A percentile compares a stretch with the other conserved stretches of the same genome.
Conservation (phyloP, 1,139 yeast species). For the Pichia sp. region DNA sequence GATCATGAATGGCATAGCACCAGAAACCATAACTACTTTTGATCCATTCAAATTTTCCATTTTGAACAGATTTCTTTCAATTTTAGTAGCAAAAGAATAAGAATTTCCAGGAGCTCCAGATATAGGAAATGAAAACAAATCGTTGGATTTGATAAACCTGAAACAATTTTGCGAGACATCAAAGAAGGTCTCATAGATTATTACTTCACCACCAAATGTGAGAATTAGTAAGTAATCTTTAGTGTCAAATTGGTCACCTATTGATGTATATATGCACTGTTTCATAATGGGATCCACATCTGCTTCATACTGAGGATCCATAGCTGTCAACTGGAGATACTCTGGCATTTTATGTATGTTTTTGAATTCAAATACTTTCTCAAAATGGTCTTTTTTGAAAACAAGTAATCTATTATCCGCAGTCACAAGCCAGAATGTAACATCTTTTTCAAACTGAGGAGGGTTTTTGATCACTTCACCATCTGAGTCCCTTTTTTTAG, state of each 20-base stretch:
- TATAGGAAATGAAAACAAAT: slow-evolving; percentile 33
- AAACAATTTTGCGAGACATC: slow-evolving; percentile 38
- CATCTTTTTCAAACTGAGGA: slow-evolving; percentile 28
- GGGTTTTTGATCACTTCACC: slow-evolving; percentile 16
- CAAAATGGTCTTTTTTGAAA: slow-evolving; percentile 57
- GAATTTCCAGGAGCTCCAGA: slow-evolving; percentile 80
- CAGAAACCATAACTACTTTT: slow-evolving; percentile 64
- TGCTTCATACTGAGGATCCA: slow-evolving; percentile 50
- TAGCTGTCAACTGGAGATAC: slow-evolving; percentile 43
- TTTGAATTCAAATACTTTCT: slow-evolving; percentile 57
- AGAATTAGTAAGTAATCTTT: slow-evolving; percentile 62
- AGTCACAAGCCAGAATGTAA: slow-evolving; percentile 59
- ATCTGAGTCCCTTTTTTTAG: slow-evolving; percentile 20
- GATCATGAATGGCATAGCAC: slow-evolving; percentile 64
- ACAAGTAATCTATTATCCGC: slow-evolving; percentile 69
- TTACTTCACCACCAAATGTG: slow-evolving; percentile 74
- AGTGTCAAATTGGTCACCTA: slow-evolving; percentile 48
- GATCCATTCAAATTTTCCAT: slow-evolving; percentile 52
- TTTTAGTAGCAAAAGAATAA: slow-evolving; percentile 56
- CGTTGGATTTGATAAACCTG: slow-evolving; percentile 43
- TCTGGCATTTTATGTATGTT: slow-evolving; percentile 54
- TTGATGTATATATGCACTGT: slow-evolving; percentile 55
- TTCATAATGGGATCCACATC: slow-evolving; percentile 69
- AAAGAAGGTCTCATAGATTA: slow-evolving; percentile 53
- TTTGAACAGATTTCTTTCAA: slow-evolving; percentile 63